Evolutionary conservation across 106 monocot species (phyloP), one percentile per base, ranked within the genome.

Genomic region (Dioscorea alata): DNA sequence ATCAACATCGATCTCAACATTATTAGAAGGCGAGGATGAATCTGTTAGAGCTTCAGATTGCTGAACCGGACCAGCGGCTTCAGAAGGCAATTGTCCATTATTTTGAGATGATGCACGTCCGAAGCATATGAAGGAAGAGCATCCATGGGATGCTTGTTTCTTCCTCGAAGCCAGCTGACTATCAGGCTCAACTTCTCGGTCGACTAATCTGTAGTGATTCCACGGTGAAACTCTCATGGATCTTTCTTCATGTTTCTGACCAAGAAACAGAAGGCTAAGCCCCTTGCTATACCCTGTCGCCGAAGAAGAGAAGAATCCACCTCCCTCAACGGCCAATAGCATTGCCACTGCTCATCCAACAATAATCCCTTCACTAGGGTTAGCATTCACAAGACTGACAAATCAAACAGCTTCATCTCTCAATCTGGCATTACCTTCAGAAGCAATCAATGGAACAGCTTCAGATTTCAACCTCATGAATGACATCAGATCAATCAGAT

Each of bases 231-330:
- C 66, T 75, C 78, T 89, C 64, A 86, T 80, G 22, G 82, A 82
- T 28, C 82, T 85, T 70, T 97, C 96, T 67, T 97, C 91, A 64
- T 70, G 80, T 82, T 57, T 80, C 42, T 70, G 80, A 18, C 96
- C 86, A 56, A 89, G 71, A 13, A 97, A 78, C 60, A 97, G 72
- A 76, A 97, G 84, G 8, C 80, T 68, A 60, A 97, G 78, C 42
- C 92, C 92, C 67, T 84, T 85, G 64, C 82, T 89, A 56, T 92
- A 97, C 23, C 92, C 96, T 28, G 92, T 86, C 23, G 92, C 92
- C 65, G 96, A 97, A 65, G 96, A 92, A 64, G 96, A 89, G 61
- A 97, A 92, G 72, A 97, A 97, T 3, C 92, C 92, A 58, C 96
- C 91, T 84, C 94, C 96, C 89, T 92, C 96, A 33, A 92, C 89